Base-by-base conservation (phyloP, 768 basidiomycete species). In the Candolleomyces aberdarensis region DNA sequence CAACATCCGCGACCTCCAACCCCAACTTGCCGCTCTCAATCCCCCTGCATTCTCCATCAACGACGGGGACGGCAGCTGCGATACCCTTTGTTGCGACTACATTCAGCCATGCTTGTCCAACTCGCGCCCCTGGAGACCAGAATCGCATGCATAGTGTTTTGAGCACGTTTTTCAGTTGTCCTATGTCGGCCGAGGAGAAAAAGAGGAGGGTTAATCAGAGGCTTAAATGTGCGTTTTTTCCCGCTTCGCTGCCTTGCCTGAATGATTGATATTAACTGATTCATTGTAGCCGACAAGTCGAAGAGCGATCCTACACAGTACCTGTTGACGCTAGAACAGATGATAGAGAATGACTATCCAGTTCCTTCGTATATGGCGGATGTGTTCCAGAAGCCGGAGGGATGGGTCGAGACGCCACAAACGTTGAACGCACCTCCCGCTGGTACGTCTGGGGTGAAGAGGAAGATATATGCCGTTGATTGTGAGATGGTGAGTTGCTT, bases 271-370 rank as follows among this genome's bases (percentile, higher is more conserved):
- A 36, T 46, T 55, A 39, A 52, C 56, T 66, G 43, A 59, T 63
- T 55, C 49, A 48, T 49, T 67, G 67, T 66, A 88, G 86, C 82
- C 74, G 86, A 88, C 73, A 78, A 79, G 57, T 75, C 76, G n/a
- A 80, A 82, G 63, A 81, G 87, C 47, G 83, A 86, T 43, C 88
- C 93, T 5, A 69, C 83, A 54, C 79, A 85, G 58, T 96, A 93
- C 74, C 69, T 92, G 46, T 79, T 98, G 40, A 84, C 87, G 0
- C 73, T 87, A 20, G 87, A 92, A 62, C 90, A 96, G 70, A 96
- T 98, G 94, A 80, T 92, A 56, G 93, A 98, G 68, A 94, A 98
- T 67, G 93, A 95, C 57, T 98, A 98, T 66, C 92, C 91, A 0
- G 77, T 94, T 56, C 93, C 95, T 7, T 88, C 88, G 0, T 96